Evolutionary conservation across 176 grass and related monocot species (phyloP), one percentile per base, ranked within the genome.

Genomic region (Carex scoparia): DNA sequence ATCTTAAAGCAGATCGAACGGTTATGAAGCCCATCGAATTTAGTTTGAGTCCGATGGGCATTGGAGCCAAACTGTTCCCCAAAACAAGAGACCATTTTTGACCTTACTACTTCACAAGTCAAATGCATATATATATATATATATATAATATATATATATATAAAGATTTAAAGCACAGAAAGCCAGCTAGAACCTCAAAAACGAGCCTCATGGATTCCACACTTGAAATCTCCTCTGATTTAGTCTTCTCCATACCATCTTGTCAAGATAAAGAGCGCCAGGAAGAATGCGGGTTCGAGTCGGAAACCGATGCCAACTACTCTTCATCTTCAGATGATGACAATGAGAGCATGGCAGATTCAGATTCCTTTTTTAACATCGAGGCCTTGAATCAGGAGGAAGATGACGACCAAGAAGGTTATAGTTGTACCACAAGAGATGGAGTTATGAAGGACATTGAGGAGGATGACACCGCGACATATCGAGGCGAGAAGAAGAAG

Each of bases 321-420:
- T 44, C 80, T 18, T 83, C 80, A 8, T 68, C 80, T 54, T 53
- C 46, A 46, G 16, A 83, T 48, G 19, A 28, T 51, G 59, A 83
- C 1, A 30, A 66, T 53, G 80, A 83, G 38, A 83, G 80, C 80
- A 55, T 49, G 11, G 61, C 60, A 31, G 80, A 83, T 65, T 83
- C 80, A 32, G 80, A 83, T 54, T 68, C 11, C 12, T 83, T 83
- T 55, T 65, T 53, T 15, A 46, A 54, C 10, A 64, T 46, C 11
- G 19, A 55, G 4, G 5, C 13, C 13, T 63, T 15, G 38, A 82
- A 63, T n/a, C 61, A 31, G 59, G 42, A 83, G 27, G 64, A 66
- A 31, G 80, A 83, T 5, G 61, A 83, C 11, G 61, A 83, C 27
- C 19, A 30, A 14, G 80, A 83, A 30, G 61, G 61, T 30, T 83